phyloP scores from a whole-genome alignment of 805 yeast species.

The Cyberlindnera sargentensis region DNA sequence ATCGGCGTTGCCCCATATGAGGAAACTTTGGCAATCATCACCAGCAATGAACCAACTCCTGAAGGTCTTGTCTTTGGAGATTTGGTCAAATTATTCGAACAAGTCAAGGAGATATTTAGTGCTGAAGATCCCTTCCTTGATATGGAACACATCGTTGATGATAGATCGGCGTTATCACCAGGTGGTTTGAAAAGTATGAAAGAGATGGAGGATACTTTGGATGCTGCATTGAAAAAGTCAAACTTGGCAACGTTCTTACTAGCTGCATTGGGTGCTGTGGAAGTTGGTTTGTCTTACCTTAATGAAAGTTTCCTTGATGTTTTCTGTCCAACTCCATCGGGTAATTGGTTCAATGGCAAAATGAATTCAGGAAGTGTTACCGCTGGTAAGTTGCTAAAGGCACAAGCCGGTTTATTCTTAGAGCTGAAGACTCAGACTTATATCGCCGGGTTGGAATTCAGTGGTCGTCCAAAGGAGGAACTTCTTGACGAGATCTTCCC shows the following conservation, averaged over 20 bases:
- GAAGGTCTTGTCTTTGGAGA: slow-evolving; percentile 59
- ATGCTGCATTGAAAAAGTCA: slow-evolving; percentile 62
- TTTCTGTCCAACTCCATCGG: slow-evolving; percentile 65
- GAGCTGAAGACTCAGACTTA: slow-evolving; percentile 95
- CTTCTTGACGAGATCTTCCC: slow-evolving; percentile 77
- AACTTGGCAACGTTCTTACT: slow-evolving; percentile 82
- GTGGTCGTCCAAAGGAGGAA: slow-evolving; percentile 52
- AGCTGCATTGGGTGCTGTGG: slow-evolving; percentile 80
- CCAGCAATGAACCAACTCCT: slow-evolving; percentile 56
- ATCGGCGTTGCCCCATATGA: slow-evolving; percentile 72
- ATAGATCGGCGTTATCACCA: slow-evolving; percentile 20
- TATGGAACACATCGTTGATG: slow-evolving; percentile 64
- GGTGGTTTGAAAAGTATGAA: slow-evolving; percentile 10
- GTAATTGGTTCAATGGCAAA: slow-evolving; percentile 11
- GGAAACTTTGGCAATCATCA: slow-evolving; percentile 62
- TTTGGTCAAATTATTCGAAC: slow-evolving; percentile 69
- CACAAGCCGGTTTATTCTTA: slow-evolving; percentile 71
- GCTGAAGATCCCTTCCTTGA: slow-evolving; percentile 66
- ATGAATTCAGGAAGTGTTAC: slow-evolving; percentile 13
- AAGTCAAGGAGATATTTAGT: slow-evolving; percentile 62
- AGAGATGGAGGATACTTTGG: slow-evolving; percentile 17
- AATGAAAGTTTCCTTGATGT: slow-evolving; percentile 81
- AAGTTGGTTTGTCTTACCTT: slow-evolving; percentile 80
- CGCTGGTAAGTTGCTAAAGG: slow-evolving; percentile 57
- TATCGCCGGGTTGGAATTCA: slow-evolving; percentile 74